Evolutionary conservation across 2,329 filamentous ascomycete species (phyloP).

Genomic region (Diaporthe longicolla): DNA sequence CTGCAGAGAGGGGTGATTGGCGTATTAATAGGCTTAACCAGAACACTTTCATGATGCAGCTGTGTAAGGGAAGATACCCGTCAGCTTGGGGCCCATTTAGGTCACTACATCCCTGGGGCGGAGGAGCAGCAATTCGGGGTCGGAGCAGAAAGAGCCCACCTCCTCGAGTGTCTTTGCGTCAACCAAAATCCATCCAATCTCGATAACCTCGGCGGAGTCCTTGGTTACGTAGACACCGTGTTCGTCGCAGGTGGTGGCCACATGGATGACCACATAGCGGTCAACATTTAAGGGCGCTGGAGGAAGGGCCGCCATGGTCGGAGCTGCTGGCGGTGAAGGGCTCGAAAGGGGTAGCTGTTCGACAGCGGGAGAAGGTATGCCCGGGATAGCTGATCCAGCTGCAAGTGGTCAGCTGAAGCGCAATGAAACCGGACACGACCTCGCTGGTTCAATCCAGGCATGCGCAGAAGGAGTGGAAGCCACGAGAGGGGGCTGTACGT

Average conservation of each 20-base stretch:
- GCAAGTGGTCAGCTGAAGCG: constrained; percentile 30
- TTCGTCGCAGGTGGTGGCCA: constrained; percentile 98
- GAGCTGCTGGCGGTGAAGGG: constrained; percentile 50
- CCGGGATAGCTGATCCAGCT: constrained; percentile 34
- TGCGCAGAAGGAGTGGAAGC: neutral
- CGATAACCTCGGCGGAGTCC: constrained; percentile 98
- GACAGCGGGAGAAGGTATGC: constrained; percentile 22
- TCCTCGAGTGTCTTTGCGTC: constrained; percentile 93
- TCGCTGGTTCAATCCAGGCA: neutral
- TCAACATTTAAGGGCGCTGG: constrained; percentile 81
- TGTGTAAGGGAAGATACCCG: constrained; percentile 55
- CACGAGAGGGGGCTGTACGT: neutral
- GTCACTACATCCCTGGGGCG: constrained; percentile 35
- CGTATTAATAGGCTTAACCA: constrained; percentile 98
- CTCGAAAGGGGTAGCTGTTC: constrained; percentile 34
- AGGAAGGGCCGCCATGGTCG: constrained; percentile 61
- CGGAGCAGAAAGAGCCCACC: constrained; percentile 67
- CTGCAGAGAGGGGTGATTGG: constrained; percentile 98
- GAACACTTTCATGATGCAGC: constrained; percentile 94
- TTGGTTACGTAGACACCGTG: constrained; percentile 99
- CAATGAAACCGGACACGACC: neutral
- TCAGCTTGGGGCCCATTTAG: constrained; percentile 39
- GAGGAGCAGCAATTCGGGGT: constrained; percentile 26
- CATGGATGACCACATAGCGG: constrained; percentile 97
- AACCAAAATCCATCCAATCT: constrained; percentile 97